Base-by-base conservation (phyloP, 2,329 filamentous ascomycete species). In the Cadophora sp. region DNA sequence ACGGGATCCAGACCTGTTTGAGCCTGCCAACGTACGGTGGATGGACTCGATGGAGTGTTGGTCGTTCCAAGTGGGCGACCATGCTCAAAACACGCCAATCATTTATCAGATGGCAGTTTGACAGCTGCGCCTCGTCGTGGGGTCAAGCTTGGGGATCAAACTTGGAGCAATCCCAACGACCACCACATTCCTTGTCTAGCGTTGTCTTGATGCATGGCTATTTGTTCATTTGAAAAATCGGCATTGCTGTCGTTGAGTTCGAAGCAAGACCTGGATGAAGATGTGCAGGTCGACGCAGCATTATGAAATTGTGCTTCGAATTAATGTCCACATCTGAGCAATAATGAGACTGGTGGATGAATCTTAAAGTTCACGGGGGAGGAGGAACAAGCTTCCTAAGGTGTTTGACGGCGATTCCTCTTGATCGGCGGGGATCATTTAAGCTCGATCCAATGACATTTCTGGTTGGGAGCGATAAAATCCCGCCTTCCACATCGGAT, bases 31-130 rank as follows among this genome's bases (percentile, higher is more conserved):
- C 16, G 34, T 27, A 40, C 26, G 37, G 37, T 14, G 19, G 26
- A 40, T 46, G 12, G 43, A 16, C 26, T 46, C 16, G 56, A 22
- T 29, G 56, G 46, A 46, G 31, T 50, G 22, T 40, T 51, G 22
- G 56, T 59, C 56, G 56, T 59, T 53, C 59, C 64, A 62, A 58
- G 50, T 62, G 37, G 26, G 19, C 24, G 19, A 58, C 64, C 56
- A 62, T n/a, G 46, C 64, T 31, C 27, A 27, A 62, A 62, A 51
- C 63, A 48, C 53, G 43, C 63, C 51, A 48, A 59, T 58, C 53
- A 37, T 59, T 27, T 19, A 56, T 65, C 66, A 43, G 66, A 68
- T 65, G 66, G 50, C 66, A 65, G 31, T 59, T 65, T 62, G 62
- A 68, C 62, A 68, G 66, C 22, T 51, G 34, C 26, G 40, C 46